Evolutionary conservation across 768 basidiomycete species (phyloP).

Genomic region (Crassisporium funariophilum): DNA sequence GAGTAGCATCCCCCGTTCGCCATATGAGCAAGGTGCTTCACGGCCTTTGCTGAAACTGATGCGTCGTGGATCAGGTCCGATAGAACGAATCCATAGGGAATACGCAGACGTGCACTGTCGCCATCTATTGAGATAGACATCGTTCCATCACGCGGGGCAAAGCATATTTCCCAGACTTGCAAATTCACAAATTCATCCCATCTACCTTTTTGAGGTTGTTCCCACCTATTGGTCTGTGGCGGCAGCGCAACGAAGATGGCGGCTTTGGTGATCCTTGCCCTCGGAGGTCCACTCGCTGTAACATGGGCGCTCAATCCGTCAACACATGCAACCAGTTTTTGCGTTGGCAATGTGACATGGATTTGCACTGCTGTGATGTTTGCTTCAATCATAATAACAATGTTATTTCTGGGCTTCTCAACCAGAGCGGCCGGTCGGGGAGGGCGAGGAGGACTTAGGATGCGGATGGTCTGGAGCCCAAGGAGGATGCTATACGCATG

Average conservation of each 20-base stretch:
- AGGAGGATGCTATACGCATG: conserved; percentile 73
- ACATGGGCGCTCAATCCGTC: conserved; percentile 37
- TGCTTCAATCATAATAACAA: conserved; percentile 16
- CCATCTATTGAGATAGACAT: conserved; percentile 51
- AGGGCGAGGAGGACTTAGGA: conserved; percentile 31
- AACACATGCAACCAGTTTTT: conserved; percentile 47
- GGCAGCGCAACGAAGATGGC: conserved; percentile 62
- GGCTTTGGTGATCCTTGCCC: conserved; percentile 42
- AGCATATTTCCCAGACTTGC: conserved; percentile 49
- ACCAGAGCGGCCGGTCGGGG: background rate
- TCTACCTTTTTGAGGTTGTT: conserved; percentile 34
- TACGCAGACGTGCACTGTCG: conserved; percentile 70
- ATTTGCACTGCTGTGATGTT: conserved; percentile 45
- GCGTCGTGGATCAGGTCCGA: conserved; percentile 76
- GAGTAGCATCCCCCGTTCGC: conserved; percentile 53
- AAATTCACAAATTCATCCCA: conserved; percentile 81
- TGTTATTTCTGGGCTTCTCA: conserved; percentile 1
- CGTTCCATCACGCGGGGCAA: conserved; percentile 33
- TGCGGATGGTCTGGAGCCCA: conserved; percentile 53
- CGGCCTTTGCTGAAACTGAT: conserved; percentile 67
- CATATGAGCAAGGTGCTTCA: conserved; percentile 67
- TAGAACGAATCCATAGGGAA: conserved; percentile 78
- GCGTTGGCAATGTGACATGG: conserved; percentile 47
- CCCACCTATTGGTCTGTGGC: conserved; percentile 34
- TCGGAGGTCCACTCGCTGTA: conserved; percentile 27